Evolutionary conservation across 2,329 filamentous ascomycete species (phyloP).

Genomic region (Ascochyta rabiei): DNA sequence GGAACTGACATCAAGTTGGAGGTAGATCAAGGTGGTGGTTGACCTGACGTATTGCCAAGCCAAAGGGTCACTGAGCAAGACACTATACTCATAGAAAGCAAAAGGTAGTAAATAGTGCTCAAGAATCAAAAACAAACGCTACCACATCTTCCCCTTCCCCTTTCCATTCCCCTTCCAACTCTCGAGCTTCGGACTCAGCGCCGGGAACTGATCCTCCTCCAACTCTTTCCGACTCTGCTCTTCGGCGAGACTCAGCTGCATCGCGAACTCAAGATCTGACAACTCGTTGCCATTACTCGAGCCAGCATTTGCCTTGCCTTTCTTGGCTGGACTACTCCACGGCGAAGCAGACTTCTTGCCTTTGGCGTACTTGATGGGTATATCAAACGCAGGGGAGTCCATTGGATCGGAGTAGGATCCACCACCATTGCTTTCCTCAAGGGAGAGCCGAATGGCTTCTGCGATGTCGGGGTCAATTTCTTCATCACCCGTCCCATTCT

Average conservation of each 20-base stretch:
- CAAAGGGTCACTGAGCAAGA: no score
- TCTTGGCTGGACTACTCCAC: constrained; percentile 34
- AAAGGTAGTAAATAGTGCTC: neutral
- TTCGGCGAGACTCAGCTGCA: constrained; percentile 67
- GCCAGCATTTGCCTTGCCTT: constrained; percentile 39
- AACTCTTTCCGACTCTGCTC: constrained; percentile 56
- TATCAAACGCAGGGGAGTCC: constrained; percentile 44
- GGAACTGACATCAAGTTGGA: neutral
- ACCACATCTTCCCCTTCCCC: constrained; percentile 36
- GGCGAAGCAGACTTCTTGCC: constrained; percentile 34
- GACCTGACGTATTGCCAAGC: neutral
- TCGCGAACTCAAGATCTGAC: constrained; percentile 65
- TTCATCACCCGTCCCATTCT: constrained; percentile 47
- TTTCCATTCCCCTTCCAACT: constrained; percentile 39
- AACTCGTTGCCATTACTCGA: constrained; percentile 52
- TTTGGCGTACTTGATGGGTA: constrained; percentile 55
- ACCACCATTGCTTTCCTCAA: constrained; percentile 33
- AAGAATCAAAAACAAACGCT: neutral
- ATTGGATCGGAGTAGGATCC: constrained; percentile 13
- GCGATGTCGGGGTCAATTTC: constrained; percentile 64
- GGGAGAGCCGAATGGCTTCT: constrained; percentile 64
- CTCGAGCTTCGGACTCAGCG: constrained; percentile 28
- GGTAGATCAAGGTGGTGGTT: neutral
- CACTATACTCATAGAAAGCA: neutral
- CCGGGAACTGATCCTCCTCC: constrained; percentile 38